Evolutionary conservation across 495 filamentous ascomycete genomes (phyloP), one percentile per base, ranked within the genome.

Genomic region (Trichoderma gamsii): DNA sequence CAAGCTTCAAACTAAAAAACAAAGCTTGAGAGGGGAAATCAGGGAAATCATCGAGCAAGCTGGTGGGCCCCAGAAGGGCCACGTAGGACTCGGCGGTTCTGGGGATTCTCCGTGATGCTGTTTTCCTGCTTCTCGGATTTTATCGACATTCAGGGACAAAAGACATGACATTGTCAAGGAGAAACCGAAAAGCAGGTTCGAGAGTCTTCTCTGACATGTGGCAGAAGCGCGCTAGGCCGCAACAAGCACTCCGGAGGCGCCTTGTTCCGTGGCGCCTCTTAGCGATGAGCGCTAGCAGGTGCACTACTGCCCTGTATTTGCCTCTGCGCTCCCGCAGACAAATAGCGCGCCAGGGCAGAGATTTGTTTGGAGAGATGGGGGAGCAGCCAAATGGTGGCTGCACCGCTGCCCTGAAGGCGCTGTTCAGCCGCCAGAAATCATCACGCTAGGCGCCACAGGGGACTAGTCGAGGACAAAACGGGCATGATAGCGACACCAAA

Each of bases 1-100:
- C 8, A 38, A 38, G 35, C 35, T 7, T 21, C 21, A 52, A 6
- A 6, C 15, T 18, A 49, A n/a, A n/a, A 49, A 8, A 25, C 25
- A 52, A 52, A 52, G 49, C 49, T 46, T 52, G 27, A 61, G 25
- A 13, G 56, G 56, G 27, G 16, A 61, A 61, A 61, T 61, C 56
- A 61, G 29, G 56, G 56, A 61, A 61, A 35, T 32, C 56, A 13
- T 32, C 6, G 16, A 32, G 56, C 56, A 61, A n/a, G 23, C 13
- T 18, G 25, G 27, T 27, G 56, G 56, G 27, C 9, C 56, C 16
- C 7, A 15, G n/a, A n/a, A n/a, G 56, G 56, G 9, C 29, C 56
- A 12, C 25, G 56, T 32, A 13, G 25, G 12, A 23, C 56, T 32
- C 27, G 23, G 56, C 25, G 25, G 25, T 61, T 61, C 25, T 61